Conservation (phyloP, 306 rosid genomes). For the Vachellia collinsii region DNA sequence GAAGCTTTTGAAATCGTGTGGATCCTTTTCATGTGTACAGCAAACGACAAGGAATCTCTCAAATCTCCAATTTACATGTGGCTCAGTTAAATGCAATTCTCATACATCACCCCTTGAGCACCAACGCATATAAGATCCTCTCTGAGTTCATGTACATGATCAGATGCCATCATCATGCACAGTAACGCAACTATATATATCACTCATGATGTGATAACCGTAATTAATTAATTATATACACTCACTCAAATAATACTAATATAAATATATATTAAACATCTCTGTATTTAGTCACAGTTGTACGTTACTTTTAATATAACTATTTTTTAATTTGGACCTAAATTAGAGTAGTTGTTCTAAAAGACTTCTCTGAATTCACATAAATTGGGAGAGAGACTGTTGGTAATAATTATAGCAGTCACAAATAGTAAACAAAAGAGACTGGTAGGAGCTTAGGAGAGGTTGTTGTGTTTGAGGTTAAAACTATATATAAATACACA, state of each 20-base stretch:
- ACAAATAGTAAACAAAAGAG: not conserved
- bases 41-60: constrained; percentile 37
- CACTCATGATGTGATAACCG: not conserved
- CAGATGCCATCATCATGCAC: not conserved
- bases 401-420: not conserved
- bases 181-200: not conserved
- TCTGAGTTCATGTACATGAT: not conserved
- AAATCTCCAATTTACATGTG: constrained; percentile 41
- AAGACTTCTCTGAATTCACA: no score
- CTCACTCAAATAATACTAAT: not conserved
- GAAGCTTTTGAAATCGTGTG: constrained; percentile 33
- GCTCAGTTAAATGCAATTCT: not conserved
- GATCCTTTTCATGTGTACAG: constrained; percentile 23
- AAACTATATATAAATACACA: constrained; percentile 33
- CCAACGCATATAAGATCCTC: not conserved
- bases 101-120: constrained; percentile 6
- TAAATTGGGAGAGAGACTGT: not conserved
- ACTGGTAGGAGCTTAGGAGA: no score
- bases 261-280: not conserved
- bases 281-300: not conserved
- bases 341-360: no score
- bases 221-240: not conserved
- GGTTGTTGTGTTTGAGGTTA: not conserved
- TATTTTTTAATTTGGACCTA: no score
- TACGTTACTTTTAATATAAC: no score